Base-by-base conservation (phyloP, 495 filamentous ascomycete species). In the Penicillium canescens region DNA sequence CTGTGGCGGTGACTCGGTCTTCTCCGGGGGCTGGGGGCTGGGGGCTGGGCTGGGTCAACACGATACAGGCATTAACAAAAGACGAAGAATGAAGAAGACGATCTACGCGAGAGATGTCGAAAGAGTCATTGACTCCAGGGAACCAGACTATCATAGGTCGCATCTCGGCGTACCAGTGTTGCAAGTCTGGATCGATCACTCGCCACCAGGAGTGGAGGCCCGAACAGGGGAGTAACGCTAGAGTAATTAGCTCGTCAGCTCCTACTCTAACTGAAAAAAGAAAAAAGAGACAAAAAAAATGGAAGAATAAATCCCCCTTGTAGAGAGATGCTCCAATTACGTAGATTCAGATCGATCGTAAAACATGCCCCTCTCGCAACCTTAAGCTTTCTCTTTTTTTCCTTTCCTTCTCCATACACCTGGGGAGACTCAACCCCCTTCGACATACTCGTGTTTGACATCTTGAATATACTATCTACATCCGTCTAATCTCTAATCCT, bases 261-360 rank as follows among this genome's bases (percentile, higher is more conserved):
- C 28, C 0, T 31, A 31, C 28, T 31, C 7, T 31, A 8, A 31
- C 24, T 26, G 12, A 16, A 42, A 54, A 41, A 45, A 13, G 20
- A 41, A 24, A 46, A 31, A 10, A 35, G 21, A 48, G 7, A 43
- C 11, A 47, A 37, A 34, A 42, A 37, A 23, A 31, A 14, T 38
- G 23, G 24, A 46, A 43, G 36, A 46, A 56, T 40, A 44, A 49
- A 49, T 14, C 14, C 8, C 28, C 28, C 28, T 31, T 5, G 24
- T 26, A 40, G 26, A 18, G 20, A 11, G 35, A 24, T 41, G 11
- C 5, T 51, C 36, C 50, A 34, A 45, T 61, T 64, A 63, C 60
- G 57, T 66, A 59, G 60, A 0, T 39, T 39, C 39, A 43, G 60
- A 66, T 66, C 63, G 57, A 56, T 61, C 56, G 37, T 46, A 35